Base-by-base conservation (phyloP, 2,329 filamentous ascomycete species). In the Tolypocladium endophyticum region DNA sequence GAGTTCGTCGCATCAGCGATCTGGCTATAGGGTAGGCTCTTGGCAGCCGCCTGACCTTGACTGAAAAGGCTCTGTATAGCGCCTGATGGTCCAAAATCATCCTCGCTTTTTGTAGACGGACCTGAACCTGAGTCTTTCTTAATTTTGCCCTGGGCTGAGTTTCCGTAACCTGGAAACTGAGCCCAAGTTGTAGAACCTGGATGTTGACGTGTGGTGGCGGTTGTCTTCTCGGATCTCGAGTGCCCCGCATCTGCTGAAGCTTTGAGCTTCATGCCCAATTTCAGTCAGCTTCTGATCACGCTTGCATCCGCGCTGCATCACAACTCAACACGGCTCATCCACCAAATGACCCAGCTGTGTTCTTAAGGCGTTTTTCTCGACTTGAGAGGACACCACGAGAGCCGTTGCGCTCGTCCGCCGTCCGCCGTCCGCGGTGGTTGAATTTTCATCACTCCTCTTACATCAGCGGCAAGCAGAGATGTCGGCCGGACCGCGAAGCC, bases 401-500 rank as follows among this genome's bases (percentile, higher is more conserved):
- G 30, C 30, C 30, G 6, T 16, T n/a, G 2, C 30, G 18, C 30
- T 20, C 30, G 30, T 12, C 47, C 3, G 16, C 16, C 30, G 30
- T 12, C 47, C 3, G 16, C 16, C 16, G 25, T 12, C 28, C 8
- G 47, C 7, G 28, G 47, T 35, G 50, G 30, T 53, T 35, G 30
- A 53, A n/a, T 33, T 53, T 35, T 35, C 50, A 7, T 23, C 18
- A 14, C 30, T 7, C 9, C 18, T 14, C 30, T 3, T 11, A 20
- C 14, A 18, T 18, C 18, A 2, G 9, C 14, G 47, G 55, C 59
- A 47, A 39, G 38, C 25, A n/a, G 36, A 39, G 36, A 70, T 66
- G 66, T 57, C 57, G n/a, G 59, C 60, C 35, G 62, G 64, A 41
- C 58, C 70, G 45, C 64, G 64, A 45, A 65, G 68, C 6, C 60